Percentiles rank a stretch among this genome's conserved stretches.
Conservation (phyloP, 2,329 filamentous ascomycete genomes). For the Chaetoscypha palmicola region DNA sequence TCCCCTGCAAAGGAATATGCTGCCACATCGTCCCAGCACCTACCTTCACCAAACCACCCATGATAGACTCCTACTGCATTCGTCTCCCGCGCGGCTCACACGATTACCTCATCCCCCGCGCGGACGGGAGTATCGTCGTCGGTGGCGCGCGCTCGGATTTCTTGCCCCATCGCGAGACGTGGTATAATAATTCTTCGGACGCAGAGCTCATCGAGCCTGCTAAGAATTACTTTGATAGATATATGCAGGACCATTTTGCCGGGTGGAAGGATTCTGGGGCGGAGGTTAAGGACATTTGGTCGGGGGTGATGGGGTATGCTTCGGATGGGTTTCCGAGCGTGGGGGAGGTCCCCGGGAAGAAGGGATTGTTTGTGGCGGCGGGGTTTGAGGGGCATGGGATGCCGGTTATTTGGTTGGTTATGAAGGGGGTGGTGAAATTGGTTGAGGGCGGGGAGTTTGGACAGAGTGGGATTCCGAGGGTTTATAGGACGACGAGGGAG, state of each 20-base stretch:
- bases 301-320: conserved; percentile 35
- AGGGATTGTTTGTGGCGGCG: conserved; percentile 38
- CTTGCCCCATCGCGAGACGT: conserved; percentile 28
- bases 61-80: conserved; percentile 6
- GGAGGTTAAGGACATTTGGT: conserved; percentile 27
- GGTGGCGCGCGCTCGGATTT: conserved; percentile 37
- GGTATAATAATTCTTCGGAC: conserved; percentile 43
- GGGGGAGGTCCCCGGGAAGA: conserved; percentile 35
- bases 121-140: conserved; percentile 31
- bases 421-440: conserved; percentile 1
- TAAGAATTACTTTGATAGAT: conserved; percentile 39
- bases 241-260: conserved; percentile 41
- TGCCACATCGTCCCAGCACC: conserved; percentile 20
- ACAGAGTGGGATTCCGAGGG: not conserved
- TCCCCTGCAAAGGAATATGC: conserved; percentile 41
- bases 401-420: conserved; percentile 27
- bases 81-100: conserved; percentile 44
- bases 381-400: conserved; percentile 48
- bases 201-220: conserved; percentile 36
- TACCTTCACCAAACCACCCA: not conserved
- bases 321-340: conserved; percentile 39
- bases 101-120: conserved; percentile 37
- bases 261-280: conserved; percentile 42
- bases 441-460: not conserved
- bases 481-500: conserved; percentile 2